These are phyloP conservation scores for Globisporangium splendens DNA, from an alignment of 352 stramenopile species.

Conservation along the genomic window DNA sequence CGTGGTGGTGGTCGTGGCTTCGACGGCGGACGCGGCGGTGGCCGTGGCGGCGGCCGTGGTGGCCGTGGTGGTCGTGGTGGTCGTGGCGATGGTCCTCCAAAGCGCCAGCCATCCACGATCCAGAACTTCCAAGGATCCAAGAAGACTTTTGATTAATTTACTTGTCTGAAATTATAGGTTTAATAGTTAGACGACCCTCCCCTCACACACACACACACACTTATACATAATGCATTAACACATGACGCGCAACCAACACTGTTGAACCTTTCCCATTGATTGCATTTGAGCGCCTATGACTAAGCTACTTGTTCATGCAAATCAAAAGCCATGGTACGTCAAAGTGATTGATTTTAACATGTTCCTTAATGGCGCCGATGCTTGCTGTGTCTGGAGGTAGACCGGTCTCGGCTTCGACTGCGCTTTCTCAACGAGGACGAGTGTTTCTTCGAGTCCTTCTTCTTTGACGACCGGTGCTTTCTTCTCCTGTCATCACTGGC, in stretches of 20 bases:
- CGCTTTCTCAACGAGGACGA: slow-evolving; percentile 23
- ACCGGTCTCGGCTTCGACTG: slow-evolving; percentile 19
- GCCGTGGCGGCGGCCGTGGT: slow-evolving; percentile 40
- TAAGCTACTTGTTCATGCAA: too few relatives aligned
- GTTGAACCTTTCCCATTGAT: not conserved
- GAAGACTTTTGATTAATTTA: slow-evolving; percentile 94
- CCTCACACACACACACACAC: slow-evolving; percentile 3
- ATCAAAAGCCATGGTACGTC: too few relatives aligned
- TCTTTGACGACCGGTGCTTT: slow-evolving; percentile 24
- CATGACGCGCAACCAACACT: not conserved
- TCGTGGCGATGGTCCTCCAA: slow-evolving; percentile 64
- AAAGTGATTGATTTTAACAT: not conserved
- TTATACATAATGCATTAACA: not conserved
- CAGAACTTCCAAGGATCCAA: slow-evolving; percentile 95
- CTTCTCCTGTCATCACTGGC: slow-evolving; percentile 11
- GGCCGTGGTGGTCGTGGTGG: slow-evolving; percentile 46
- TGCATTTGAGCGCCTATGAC: not conserved
- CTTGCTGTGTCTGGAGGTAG: slow-evolving; percentile 8
- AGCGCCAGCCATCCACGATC: slow-evolving; percentile 89
- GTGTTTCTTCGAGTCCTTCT: slow-evolving; percentile 26
- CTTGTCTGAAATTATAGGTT: slow-evolving; percentile 11
- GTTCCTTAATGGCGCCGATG: slow-evolving; percentile 7
- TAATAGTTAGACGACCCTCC: slow-evolving; percentile 17
- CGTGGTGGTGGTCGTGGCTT: slow-evolving; percentile 59
- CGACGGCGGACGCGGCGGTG: slow-evolving; percentile 38